These are phyloP conservation scores for Termitomyces sp. DNA, from an alignment of 768 basidiomycete species.

Conservation along the genomic window DNA sequence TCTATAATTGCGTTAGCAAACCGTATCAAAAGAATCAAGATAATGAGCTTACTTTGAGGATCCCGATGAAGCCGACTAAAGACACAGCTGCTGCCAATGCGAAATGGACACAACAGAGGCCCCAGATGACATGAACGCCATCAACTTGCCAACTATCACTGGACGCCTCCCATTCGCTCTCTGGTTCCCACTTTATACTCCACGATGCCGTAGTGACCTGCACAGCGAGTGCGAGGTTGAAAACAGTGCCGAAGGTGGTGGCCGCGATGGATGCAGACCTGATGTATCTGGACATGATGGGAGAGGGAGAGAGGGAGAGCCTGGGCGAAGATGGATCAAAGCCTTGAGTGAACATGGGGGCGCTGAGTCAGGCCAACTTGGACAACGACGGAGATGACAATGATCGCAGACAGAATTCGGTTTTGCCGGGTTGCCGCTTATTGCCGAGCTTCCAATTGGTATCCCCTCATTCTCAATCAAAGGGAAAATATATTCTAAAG, in stretches of 20 bases:
- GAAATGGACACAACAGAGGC: constrained; percentile 64
- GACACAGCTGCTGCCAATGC: constrained; percentile 61
- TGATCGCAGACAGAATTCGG: constrained; percentile 1
- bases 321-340: neutral
- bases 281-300: constrained; percentile 16
- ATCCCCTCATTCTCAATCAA: no score
- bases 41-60: constrained; percentile 51
- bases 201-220: constrained; percentile 24
- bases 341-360: constrained; percentile 11
- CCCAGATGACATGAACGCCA: constrained; percentile 53
- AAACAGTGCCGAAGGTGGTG: constrained; percentile 22
- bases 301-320: neutral
- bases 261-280: constrained; percentile 26
- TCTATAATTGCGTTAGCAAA: constrained; percentile 34
- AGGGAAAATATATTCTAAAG: no score
- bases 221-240: constrained; percentile 30
- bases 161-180: constrained; percentile 43
- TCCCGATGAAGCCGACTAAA: constrained; percentile 63
- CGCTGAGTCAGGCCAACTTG: no score
- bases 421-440: neutral
- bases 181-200: constrained; percentile 39
- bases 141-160: constrained; percentile 38
- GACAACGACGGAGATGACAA: constrained; percentile 6
- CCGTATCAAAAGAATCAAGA: neutral
- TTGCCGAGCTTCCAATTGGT: no score